phyloP scores from a whole-genome alignment of 176 grass and related monocot genomes.

The Triticum timopheevii region DNA sequence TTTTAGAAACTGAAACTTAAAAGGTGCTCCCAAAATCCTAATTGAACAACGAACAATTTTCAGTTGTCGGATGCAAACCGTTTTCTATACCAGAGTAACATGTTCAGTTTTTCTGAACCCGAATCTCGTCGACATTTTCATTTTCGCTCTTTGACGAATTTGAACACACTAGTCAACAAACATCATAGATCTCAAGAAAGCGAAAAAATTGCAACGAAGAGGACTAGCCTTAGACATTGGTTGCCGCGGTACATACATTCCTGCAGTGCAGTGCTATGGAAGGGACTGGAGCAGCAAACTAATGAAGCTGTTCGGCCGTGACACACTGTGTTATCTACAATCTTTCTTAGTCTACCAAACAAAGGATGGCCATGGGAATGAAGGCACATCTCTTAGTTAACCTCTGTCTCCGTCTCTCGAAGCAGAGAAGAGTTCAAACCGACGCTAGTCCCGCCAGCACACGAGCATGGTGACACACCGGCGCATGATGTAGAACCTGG shows the following conservation, averaged over 20 bases:
- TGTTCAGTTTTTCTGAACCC: background rate
- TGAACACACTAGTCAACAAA: background rate
- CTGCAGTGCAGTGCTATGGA: no score
- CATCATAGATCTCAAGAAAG: background rate
- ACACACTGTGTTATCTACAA: background rate
- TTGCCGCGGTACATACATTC: no score
- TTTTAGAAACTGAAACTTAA: no score
- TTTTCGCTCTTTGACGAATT: background rate
- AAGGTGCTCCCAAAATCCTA: background rate
- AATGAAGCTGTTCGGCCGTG: background rate
- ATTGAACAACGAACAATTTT: background rate
- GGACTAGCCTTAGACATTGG: no score
- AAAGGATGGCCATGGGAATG: background rate
- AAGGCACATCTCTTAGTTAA: background rate
- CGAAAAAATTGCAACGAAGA: background rate
- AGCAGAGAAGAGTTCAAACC: background rate
- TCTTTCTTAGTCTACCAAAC: background rate
- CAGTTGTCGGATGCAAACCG: background rate
- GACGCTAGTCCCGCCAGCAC: slow-evolving; percentile 62
- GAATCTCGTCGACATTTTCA: background rate
- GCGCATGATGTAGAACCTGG: slow-evolving; percentile 86
- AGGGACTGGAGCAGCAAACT: background rate
- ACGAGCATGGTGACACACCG: slow-evolving; percentile 80
- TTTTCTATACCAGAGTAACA: background rate
- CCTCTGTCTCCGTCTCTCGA: background rate